Conservation (phyloP, 2,329 filamentous ascomycete genomes). For the Fusarium nygamai region DNA sequence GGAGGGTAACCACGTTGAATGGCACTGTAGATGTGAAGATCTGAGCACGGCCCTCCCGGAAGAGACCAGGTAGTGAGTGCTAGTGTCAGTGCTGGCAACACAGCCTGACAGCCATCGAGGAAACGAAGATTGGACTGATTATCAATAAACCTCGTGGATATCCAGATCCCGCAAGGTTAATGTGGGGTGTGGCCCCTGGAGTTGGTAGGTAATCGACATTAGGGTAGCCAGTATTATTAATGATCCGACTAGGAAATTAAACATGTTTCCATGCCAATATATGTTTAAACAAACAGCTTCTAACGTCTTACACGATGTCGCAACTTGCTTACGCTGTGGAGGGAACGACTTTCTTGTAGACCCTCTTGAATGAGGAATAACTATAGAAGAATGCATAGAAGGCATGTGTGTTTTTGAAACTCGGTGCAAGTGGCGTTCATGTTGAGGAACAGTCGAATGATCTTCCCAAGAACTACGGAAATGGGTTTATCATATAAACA, state of each 20-base stretch:
- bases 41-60: slow-evolving; percentile 2
- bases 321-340: slow-evolving; percentile 3
- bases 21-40: slow-evolving; percentile 24
- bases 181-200: slow-evolving; percentile 10
- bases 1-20: slow-evolving; percentile 7
- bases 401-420: not conserved
- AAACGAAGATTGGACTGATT: slow-evolving; percentile 3
- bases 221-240: not conserved
- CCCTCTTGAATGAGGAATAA: not conserved
- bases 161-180: slow-evolving; percentile 7
- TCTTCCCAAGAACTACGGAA: slow-evolving; percentile 12
- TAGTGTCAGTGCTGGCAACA: slow-evolving; percentile 1
- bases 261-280: not conserved
- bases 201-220: not conserved
- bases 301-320: not conserved
- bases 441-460: slow-evolving; percentile 26
- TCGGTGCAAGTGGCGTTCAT: not conserved
- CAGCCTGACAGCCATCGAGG: slow-evolving; percentile 4
- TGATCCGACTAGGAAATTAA: not conserved
- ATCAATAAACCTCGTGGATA: not conserved
- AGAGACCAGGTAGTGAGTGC: not conserved
- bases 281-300: not conserved
- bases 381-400: not conserved
- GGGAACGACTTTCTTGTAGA: slow-evolving; percentile 3
- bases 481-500: not conserved